A percentile compares a stretch with the other conserved stretches of the same genome.
Conservation (phyloP, 129 eudicot genomes). For the Kitagawia praeruptora region DNA sequence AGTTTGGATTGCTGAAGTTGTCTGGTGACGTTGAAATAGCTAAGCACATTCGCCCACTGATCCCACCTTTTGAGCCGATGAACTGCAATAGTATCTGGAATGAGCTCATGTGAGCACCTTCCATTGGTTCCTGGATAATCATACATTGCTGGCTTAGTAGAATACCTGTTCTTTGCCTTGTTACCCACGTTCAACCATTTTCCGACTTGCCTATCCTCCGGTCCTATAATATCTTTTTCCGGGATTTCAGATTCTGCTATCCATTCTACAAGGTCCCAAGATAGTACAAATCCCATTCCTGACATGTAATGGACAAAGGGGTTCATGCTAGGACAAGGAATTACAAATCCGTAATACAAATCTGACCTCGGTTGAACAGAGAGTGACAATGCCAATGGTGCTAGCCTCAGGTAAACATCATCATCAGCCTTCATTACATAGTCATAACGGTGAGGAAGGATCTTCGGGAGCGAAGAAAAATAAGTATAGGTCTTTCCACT, state of each 20-base stretch:
- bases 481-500: slow-evolving; percentile 60
- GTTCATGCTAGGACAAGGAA: slow-evolving; percentile 78
- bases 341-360: slow-evolving; percentile 61
- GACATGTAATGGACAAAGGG: slow-evolving; percentile 69
- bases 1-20: slow-evolving; percentile 29
- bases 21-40: slow-evolving; percentile 55
- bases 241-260: slow-evolving; percentile 42
- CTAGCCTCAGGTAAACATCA: slow-evolving; percentile 51
- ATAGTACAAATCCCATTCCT: slow-evolving; percentile 66
- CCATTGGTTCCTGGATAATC: slow-evolving; percentile 76
- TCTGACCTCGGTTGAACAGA: slow-evolving; percentile 49
- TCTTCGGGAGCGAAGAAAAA: slow-evolving; percentile 59
- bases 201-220: slow-evolving; percentile 70
- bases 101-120: slow-evolving; percentile 68
- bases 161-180: slow-evolving; percentile 56
- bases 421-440: slow-evolving; percentile 86
- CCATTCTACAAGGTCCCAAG: slow-evolving; percentile 82
- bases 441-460: slow-evolving; percentile 42
- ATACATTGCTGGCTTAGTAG: slow-evolving; percentile 68
- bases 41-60: slow-evolving; percentile 56
- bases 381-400: slow-evolving; percentile 44
- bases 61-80: slow-evolving; percentile 71
- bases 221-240: slow-evolving; percentile 39
- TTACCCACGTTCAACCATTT: slow-evolving; percentile 48
- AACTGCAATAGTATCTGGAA: slow-evolving; percentile 60